A percentile compares a stretch with the other conserved stretches of the same genome.
These are phyloP conservation scores for Platanus orientalis DNA, from an alignment of 164 flowering plant genomes.

Conservation along the genomic window DNA sequence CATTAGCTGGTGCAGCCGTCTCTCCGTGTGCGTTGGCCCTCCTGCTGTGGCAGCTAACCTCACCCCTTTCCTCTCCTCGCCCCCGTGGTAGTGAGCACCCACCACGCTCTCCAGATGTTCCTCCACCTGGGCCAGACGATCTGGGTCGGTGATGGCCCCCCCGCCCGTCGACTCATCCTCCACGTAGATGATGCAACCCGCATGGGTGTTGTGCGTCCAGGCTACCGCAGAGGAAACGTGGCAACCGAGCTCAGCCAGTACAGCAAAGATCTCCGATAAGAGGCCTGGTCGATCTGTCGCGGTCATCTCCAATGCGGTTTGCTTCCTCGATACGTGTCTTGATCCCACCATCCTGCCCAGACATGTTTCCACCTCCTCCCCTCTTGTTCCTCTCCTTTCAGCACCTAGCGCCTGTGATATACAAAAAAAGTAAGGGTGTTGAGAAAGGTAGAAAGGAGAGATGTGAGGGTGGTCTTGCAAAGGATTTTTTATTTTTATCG, in stretches of 20 bases:
- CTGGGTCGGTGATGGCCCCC: conserved; percentile 39
- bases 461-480: too few relatives aligned
- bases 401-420: conserved; percentile 56
- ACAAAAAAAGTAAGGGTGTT: too few relatives aligned
- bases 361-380: conserved; percentile 18
- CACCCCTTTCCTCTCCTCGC: conserved; percentile 46
- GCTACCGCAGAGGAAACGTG: conserved; percentile 60
- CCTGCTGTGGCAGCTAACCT: conserved; percentile 37
- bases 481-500: background rate
- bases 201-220: conserved; percentile 76
- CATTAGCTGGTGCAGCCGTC: conserved; percentile 94
- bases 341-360: conserved; percentile 28
- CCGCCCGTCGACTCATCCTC: conserved; percentile 36
- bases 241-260: conserved; percentile 56
- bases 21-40: conserved; percentile 61
- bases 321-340: conserved; percentile 26
- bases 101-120: conserved; percentile 67
- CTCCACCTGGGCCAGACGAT: conserved; percentile 39
- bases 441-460: too few relatives aligned
- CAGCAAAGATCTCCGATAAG: conserved; percentile 74
- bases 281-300: conserved; percentile 70
- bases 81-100: conserved; percentile 58
- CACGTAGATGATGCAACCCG: conserved; percentile 64
- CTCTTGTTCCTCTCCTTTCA: conserved; percentile 23
- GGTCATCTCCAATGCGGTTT: conserved; percentile 69